These are phyloP conservation scores for Aspergillus novofumigatus DNA, from an alignment of 2,329 filamentous ascomycete species.

Conservation along the genomic window DNA sequence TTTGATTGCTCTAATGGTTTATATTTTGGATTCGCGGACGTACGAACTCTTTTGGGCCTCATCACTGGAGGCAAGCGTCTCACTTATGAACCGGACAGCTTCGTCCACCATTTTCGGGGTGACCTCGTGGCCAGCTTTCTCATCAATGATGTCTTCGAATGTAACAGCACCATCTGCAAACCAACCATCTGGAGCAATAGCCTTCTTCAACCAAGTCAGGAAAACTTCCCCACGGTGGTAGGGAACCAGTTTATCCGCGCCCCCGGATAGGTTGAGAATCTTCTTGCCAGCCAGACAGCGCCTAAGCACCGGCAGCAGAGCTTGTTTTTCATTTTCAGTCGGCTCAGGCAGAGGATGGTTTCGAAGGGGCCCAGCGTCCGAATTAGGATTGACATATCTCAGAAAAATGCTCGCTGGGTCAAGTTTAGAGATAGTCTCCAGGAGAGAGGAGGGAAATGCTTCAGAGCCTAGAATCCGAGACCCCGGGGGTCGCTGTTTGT, in stretches of 20 bases:
- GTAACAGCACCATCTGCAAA: slow-evolving; percentile 48
- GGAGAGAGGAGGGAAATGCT: slow-evolving; percentile 69
- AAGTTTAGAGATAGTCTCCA: slow-evolving; percentile 58
- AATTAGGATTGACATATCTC: slow-evolving; percentile 37
- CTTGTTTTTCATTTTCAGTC: slow-evolving; percentile 41
- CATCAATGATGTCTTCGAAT: slow-evolving; percentile 56
- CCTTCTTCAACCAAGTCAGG: slow-evolving; percentile 52
- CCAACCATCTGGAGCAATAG: slow-evolving; percentile 39
- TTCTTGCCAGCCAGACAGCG: slow-evolving; percentile 47
- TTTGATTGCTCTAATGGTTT: neutral
- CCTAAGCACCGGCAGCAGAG: slow-evolving; percentile 41
- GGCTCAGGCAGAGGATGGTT: slow-evolving; percentile 32
- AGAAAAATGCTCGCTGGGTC: slow-evolving; percentile 78
- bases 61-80: slow-evolving; percentile 32
- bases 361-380: slow-evolving; percentile 22
- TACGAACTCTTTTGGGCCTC: slow-evolving; percentile 18
- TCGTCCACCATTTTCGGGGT: slow-evolving; percentile 53
- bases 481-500: slow-evolving; percentile 54
- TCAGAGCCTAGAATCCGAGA: slow-evolving; percentile 67
- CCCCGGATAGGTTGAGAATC: slow-evolving; percentile 52
- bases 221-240: slow-evolving; percentile 55
- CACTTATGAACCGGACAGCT: slow-evolving; percentile 51
- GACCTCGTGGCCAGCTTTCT: slow-evolving; percentile 56
- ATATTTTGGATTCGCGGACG: slow-evolving; percentile 36
- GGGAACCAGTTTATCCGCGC: slow-evolving; percentile 58